Conservation (phyloP, 164 flowering plant genomes). For the Piper betle region DNA sequence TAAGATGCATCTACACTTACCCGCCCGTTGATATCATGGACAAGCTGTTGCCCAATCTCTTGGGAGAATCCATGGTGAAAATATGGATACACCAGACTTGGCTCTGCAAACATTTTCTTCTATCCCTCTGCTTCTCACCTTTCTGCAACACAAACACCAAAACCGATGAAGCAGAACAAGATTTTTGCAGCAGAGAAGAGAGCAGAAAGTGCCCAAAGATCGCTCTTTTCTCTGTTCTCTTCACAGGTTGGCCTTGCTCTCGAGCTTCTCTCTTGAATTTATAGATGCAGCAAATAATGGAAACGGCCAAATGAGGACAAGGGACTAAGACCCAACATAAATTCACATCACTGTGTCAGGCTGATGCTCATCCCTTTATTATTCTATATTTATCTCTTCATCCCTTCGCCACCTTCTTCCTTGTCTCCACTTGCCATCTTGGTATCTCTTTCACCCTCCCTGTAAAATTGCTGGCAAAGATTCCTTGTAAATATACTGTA, state of each 20-base stretch:
- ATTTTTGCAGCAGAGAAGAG: not conserved
- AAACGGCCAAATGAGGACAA: slow-evolving; percentile 1
- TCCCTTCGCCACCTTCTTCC: no score
- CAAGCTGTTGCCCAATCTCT: slow-evolving; percentile 4
- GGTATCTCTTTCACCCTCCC: no score
- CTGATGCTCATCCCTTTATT: no score
- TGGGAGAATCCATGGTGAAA: slow-evolving; percentile 14
- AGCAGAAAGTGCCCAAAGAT: not conserved
- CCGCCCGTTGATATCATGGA: not conserved
- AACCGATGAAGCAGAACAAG: not conserved
- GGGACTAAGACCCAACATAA: no score
- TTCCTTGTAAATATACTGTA: no score
- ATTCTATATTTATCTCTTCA: no score
- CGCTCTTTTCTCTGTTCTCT: not conserved
- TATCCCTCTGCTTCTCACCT: not conserved
- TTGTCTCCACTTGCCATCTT: no score
- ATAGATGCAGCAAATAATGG: not conserved
- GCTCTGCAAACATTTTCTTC: slow-evolving; percentile 17
- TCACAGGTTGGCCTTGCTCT: no score
- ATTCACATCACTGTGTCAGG: no score
- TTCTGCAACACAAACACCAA: not conserved
- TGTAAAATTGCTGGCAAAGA: no score
- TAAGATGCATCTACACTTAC: not conserved
- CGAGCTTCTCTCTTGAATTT: not conserved
- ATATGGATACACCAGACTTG: slow-evolving; percentile 13